Conservation (phyloP, 495 filamentous ascomycete genomes). For the Achaetomiella virescens region DNA sequence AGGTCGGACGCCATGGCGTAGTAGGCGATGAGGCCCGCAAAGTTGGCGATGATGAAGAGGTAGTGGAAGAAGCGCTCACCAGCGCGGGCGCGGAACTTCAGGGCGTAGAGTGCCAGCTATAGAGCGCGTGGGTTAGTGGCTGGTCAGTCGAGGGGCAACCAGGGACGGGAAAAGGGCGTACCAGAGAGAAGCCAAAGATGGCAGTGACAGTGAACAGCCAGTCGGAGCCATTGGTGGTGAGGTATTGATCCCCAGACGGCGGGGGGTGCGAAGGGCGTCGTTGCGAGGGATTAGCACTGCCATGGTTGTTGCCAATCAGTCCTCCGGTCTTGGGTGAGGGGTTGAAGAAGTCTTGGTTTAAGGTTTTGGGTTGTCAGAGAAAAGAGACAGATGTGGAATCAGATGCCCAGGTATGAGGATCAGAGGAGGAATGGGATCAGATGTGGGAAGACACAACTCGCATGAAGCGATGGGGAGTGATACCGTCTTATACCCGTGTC, state of each 20-base stretch:
- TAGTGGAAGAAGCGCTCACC: slow-evolving; percentile 52
- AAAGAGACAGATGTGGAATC: background rate
- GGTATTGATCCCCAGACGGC: slow-evolving; percentile 30
- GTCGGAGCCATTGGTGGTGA: slow-evolving; percentile 41
- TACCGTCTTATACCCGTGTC: slow-evolving; percentile 5
- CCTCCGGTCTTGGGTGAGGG: background rate
- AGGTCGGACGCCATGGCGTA: slow-evolving; percentile 42
- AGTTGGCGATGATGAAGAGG: slow-evolving; percentile 43
- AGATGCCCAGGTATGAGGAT: background rate
- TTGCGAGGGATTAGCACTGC: slow-evolving; percentile 27
- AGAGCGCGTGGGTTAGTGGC: background rate
- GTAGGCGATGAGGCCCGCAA: slow-evolving; percentile 43
- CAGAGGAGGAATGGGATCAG: background rate
- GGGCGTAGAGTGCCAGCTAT: slow-evolving; percentile 30
- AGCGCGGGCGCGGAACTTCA: slow-evolving; percentile 33
- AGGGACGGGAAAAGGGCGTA: slow-evolving; percentile 8
- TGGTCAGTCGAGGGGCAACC: background rate
- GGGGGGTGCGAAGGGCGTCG: slow-evolving; percentile 40
- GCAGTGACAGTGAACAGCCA: slow-evolving; percentile 44
- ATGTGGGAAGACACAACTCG: background rate
- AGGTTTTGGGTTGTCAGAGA: background rate
- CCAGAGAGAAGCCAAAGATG: slow-evolving; percentile 37
- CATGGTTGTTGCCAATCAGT: slow-evolving; percentile 6
- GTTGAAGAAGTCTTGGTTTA: background rate
- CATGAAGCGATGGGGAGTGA: background rate